These are phyloP conservation scores for Vitis riparia DNA, from an alignment of 164 flowering plant genomes.

Conservation along the genomic window DNA sequence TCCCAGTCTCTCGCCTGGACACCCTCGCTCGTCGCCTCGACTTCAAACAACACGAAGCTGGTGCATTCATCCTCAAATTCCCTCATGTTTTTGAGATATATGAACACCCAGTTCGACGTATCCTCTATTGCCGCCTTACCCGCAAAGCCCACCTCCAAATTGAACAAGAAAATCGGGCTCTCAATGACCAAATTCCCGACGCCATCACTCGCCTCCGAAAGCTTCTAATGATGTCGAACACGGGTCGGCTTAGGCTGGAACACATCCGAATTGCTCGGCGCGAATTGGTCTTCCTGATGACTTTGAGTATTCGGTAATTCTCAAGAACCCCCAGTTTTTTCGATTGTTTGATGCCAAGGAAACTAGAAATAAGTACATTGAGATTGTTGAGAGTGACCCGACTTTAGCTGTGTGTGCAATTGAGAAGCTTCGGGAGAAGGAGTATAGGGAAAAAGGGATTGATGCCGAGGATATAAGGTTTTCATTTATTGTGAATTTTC, in stretches of 20 bases:
- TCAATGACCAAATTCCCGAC: conserved; percentile 59
- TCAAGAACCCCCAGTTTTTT: conserved; percentile 66
- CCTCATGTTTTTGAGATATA: conserved; percentile 86
- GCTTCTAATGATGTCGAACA: conserved; percentile 73
- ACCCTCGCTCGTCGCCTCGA: conserved; percentile 73
- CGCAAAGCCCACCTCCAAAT: conserved; percentile 65
- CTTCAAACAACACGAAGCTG: conserved; percentile 72
- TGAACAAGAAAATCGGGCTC: conserved; percentile 61
- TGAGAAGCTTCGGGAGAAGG: conserved; percentile 76
- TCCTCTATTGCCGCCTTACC: conserved; percentile 72
- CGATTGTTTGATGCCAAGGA: conserved; percentile 69
- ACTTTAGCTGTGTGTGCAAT: conserved; percentile 63
- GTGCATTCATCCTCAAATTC: conserved; percentile 79
- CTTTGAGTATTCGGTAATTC: conserved; percentile 73
- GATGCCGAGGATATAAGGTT: conserved; percentile 83
- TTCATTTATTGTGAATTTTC: conserved; percentile 80
- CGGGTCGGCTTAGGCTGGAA: conserved; percentile 68
- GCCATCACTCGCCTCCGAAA: conserved; percentile 69
- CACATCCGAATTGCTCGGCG: conserved; percentile 73
- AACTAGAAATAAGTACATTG: conserved; percentile 79
- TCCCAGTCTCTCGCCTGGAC: conserved; percentile 69
- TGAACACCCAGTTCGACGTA: conserved; percentile 90
- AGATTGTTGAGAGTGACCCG: conserved; percentile 65
- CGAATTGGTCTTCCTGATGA: conserved; percentile 89
- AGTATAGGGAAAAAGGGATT: conserved; percentile 76